Base-by-base conservation (phyloP, 768 basidiomycete genomes). In the Lactifluus echinatus region DNA sequence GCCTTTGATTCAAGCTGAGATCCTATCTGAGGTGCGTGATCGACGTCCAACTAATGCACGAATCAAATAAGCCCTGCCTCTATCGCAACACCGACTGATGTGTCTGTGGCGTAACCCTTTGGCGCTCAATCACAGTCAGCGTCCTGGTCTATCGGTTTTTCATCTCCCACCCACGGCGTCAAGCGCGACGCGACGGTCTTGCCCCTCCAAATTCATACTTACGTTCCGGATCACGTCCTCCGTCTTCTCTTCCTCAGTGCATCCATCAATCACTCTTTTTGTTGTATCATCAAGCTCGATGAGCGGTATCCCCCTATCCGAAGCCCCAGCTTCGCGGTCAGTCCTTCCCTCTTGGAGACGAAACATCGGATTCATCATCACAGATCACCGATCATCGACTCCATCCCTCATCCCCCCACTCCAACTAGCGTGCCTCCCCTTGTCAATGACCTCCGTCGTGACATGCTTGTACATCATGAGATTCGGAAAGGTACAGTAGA, bases 91-190 rank as follows among this genome's bases (percentile, higher is more conserved):
- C 43, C 56, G 36, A 46, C 28, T 31, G 50, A 50, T 57, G 26
- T 39, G 44, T 34, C 39, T 24, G 42, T 46, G 40, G 33, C 46
- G 23, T 45, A n/a, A 23, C n/a, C 21, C 3, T 42, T 42, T 50
- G 50, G 12, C 50, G 44, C 56, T 11, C 50, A 19, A 17, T 12
- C 14, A 10, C 36, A 17, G 58, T 59, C 58, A 59, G 58, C 58
- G 43, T 59, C 58, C 58, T 59, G 53, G 57, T 44, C 48, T 40
- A 39, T 45, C 57, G 57, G 57, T 33, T 14, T 19, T 17, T 24
- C 2, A 21, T 19, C 11, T 42, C 33, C 44, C 45, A 8, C 8
- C 12, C 28, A 11, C 53, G 34, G 24, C 36, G 26, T 46, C 43
- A 26, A 46, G 24, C 44, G 44, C 14, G 14, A 34, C 44, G 44